A percentile compares a stretch with the other conserved stretches of the same genome.
These are phyloP conservation scores for Trichoderma gamsii DNA, from an alignment of 495 filamentous ascomycete genomes.

Conservation along the genomic window DNA sequence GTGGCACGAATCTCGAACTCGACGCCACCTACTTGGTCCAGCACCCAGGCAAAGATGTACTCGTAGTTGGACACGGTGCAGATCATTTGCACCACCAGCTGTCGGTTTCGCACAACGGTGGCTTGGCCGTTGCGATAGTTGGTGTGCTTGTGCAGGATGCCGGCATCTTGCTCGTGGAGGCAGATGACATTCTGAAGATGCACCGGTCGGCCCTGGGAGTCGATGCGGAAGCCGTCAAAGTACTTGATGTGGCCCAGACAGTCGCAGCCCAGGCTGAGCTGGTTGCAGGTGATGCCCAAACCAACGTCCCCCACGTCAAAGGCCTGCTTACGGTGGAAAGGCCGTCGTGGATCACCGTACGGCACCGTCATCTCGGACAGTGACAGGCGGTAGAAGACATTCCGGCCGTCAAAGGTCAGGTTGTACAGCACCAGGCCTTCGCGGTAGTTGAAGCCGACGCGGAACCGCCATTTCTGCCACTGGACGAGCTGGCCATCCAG, in stretches of 20 bases:
- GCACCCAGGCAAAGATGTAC: slow-evolving; percentile 42
- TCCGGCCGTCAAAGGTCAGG: slow-evolving; percentile 84
- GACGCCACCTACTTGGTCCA: slow-evolving; percentile 74
- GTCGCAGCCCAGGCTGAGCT: slow-evolving; percentile 80
- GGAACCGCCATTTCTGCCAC: slow-evolving; percentile 95
- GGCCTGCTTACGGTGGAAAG: slow-evolving; percentile 90
- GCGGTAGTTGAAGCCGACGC: slow-evolving; percentile 94
- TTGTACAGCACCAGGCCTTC: slow-evolving; percentile 90
- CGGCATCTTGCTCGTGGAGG: slow-evolving; percentile 91
- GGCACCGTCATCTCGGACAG: slow-evolving; percentile 96
- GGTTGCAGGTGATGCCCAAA: slow-evolving; percentile 94
- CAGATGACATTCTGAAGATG: slow-evolving; percentile 95
- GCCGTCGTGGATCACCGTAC: slow-evolving; percentile 88
- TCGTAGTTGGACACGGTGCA: slow-evolving; percentile 98
- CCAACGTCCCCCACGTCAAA: slow-evolving; percentile 95
- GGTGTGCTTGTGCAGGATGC: slow-evolving; percentile 92
- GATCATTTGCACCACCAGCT: slow-evolving; percentile 84
- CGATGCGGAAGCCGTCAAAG: slow-evolving; percentile 75
- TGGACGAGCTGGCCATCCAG: slow-evolving; percentile 69
- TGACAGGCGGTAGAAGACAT: slow-evolving; percentile 86
- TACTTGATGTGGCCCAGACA: slow-evolving; percentile 96
- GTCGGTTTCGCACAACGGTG: slow-evolving; percentile 80
- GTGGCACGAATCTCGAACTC: slow-evolving; percentile 94
- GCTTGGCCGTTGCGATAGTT: slow-evolving; percentile 89
- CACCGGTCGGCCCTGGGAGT: slow-evolving; percentile 65